Evolutionary conservation across 1,284 basidiomycete genomes (phyloP).

Genomic region (Microbotryum intermedium): DNA sequence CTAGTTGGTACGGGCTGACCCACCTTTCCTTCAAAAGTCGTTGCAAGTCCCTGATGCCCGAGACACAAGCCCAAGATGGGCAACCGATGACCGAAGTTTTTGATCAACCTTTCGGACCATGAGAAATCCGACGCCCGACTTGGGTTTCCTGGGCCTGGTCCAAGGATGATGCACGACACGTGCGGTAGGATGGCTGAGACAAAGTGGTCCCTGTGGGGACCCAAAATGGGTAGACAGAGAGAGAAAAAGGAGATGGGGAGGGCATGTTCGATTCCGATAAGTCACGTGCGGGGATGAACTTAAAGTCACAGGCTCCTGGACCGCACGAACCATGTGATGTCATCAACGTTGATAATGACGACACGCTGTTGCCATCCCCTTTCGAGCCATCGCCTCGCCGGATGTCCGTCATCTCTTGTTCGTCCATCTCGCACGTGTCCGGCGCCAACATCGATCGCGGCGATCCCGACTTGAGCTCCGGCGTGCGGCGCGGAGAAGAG

Average conservation of each 20-base stretch:
- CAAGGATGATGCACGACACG: slow-evolving; percentile 62
- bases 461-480: not conserved
- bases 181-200: slow-evolving; percentile 46
- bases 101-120: slow-evolving; percentile 58
- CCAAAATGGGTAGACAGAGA: not conserved
- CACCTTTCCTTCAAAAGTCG: slow-evolving; percentile 60
- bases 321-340: slow-evolving; percentile 43
- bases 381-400: slow-evolving; percentile 44
- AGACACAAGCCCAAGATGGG: slow-evolving; percentile 85
- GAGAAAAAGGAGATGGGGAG: too few species aligned
- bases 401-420: slow-evolving; percentile 38
- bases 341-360: slow-evolving; percentile 63
- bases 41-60: slow-evolving; percentile 80
- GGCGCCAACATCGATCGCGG: not conserved
- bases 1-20: slow-evolving; percentile 40
- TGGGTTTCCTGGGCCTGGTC: slow-evolving; percentile 75
- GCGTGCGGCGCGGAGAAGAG: not conserved
- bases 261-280: too few species aligned
- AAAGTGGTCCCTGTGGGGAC: slow-evolving; percentile 41
- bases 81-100: slow-evolving; percentile 46
- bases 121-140: slow-evolving; percentile 55
- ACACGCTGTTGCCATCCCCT: slow-evolving; percentile 40
- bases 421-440: not conserved
- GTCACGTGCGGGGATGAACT: too few species aligned
- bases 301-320: not conserved